Evolutionary conservation across 1,284 basidiomycete genomes (phyloP).

Genomic region (Microbotryum scabiosae): DNA sequence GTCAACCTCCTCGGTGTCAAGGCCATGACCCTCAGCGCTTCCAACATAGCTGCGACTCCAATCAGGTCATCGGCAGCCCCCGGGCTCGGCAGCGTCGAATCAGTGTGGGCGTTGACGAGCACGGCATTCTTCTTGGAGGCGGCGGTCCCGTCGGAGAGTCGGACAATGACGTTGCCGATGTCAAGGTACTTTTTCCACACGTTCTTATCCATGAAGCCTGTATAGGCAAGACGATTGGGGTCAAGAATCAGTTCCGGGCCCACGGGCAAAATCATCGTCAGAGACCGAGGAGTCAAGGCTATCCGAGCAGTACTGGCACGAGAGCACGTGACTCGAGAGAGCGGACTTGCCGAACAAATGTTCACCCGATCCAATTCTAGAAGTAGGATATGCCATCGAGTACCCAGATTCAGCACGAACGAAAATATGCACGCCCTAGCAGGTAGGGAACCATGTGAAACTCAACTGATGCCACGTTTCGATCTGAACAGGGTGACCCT

Average conservation of each 20-base stretch:
- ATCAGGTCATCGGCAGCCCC: slow-evolving; percentile 62
- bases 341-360: slow-evolving; percentile 2
- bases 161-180: slow-evolving; percentile 80
- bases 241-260: background rate
- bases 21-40: slow-evolving; percentile 70
- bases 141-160: slow-evolving; percentile 71
- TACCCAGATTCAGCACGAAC: slow-evolving; percentile 34
- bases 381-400: background rate
- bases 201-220: slow-evolving; percentile 35
- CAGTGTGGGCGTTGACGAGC: slow-evolving; percentile 82
- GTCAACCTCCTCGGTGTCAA: slow-evolving; percentile 63
- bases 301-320: background rate
- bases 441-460: slow-evolving; percentile 56
- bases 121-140: slow-evolving; percentile 67
- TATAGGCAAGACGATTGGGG: background rate
- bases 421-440: background rate
- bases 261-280: slow-evolving; percentile 8
- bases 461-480: slow-evolving; percentile 80
- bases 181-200: slow-evolving; percentile 74
- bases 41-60: slow-evolving; percentile 75
- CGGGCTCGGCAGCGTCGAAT: slow-evolving; percentile 56
- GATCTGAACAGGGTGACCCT: slow-evolving; percentile 57
- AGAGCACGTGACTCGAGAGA: background rate
- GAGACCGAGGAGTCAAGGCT: background rate
- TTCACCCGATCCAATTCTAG: background rate